Base-by-base conservation (phyloP, 371 early-diverging fungal species). In the Apophysomyces sp. region DNA sequence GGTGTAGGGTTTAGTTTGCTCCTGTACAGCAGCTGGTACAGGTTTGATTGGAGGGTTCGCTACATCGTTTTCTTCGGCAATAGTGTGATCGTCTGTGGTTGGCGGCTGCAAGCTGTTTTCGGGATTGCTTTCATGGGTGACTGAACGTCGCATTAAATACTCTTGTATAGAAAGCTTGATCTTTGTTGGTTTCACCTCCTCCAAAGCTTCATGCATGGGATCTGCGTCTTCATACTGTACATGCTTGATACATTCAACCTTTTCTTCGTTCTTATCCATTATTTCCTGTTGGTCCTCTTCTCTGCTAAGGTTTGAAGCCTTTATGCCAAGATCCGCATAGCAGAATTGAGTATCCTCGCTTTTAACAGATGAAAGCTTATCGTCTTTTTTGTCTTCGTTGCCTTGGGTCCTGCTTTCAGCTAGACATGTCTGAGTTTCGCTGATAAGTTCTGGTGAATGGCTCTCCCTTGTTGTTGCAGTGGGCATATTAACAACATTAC, bases 101-200 rank as follows among this genome's bases (percentile, higher is more conserved):
- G 49, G 21, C 21, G 49, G n/a, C 7, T 44, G 49, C 21, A 21
- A 16, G 9, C 21, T 44, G 8, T 11, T 32, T 36, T 52, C 36
- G 32, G 31, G 52, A 34, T 29, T 36, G 34, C 12, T 24, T 66
- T 62, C 57, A 59, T 66, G 55, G 55, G 63, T 52, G 55, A 57
- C 62, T 9, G 54, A 63, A 24, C 72, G 68, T 27, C 68, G 58
- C 36, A 68, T 63, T 8, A 77, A 52, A 51, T 77, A 77, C 58
- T 77, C 77, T 65, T 73, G 77, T 13, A 77, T 41, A 4, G 72
- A 69, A 0, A 77, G 51, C 34, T 77, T 77, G 9, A 70, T 63
- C 37, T 65, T 68, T 31, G 59, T 37, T 4, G 62, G 57, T 59
- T 65, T 67, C 28, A 21, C 30, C 32, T 60, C 57, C 16, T 49